phyloP scores from a whole-genome alignment of 495 filamentous ascomycete genomes.

The Sabuloglossum arenarium region DNA sequence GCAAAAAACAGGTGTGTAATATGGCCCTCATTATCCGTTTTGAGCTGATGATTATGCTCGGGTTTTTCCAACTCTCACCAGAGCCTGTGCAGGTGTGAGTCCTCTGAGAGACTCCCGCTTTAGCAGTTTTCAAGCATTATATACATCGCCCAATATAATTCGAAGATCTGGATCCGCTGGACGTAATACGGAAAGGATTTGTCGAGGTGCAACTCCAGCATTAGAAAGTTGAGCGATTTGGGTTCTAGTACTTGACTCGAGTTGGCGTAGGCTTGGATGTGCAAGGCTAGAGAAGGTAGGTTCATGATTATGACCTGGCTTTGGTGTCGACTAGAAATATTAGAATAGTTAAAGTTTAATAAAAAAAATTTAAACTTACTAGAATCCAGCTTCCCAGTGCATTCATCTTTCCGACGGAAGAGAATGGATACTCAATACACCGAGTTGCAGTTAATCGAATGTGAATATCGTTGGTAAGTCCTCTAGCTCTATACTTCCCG shows the following conservation, averaged over 20 bases:
- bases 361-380: too few relatives aligned
- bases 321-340: neutral
- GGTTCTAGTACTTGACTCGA: neutral
- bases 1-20: neutral
- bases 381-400: neutral
- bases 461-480: neutral
- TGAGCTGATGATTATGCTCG: neutral
- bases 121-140: neutral
- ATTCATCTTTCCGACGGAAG: neutral
- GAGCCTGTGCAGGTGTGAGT: neutral
- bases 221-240: neutral
- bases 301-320: neutral
- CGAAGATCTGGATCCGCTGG: neutral
- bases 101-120: neutral
- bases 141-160: neutral
- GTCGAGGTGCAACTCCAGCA: neutral
- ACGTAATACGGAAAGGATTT: neutral
- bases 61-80: neutral
- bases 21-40: neutral
- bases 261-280: neutral
- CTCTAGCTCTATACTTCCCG: neutral
- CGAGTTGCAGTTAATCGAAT: neutral
- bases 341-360: neutral
- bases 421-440: conserved; percentile 1
- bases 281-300: neutral